Conservation (phyloP, 441 rosid genomes). For the Euphorbia corollata region DNA sequence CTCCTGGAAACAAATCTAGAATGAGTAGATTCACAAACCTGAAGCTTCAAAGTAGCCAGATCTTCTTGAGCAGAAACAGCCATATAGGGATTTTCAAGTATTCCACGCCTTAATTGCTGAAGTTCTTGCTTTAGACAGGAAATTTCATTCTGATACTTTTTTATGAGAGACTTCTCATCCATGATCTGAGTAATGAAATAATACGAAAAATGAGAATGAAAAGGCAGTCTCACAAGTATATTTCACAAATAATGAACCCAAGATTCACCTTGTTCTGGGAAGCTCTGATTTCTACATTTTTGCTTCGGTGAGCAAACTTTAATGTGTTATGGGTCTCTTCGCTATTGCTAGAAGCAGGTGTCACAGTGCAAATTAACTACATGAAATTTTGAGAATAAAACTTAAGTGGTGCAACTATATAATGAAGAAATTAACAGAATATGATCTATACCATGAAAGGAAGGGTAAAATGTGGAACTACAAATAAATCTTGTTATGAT, state of each 20-base stretch:
- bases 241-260: conserved; percentile 16
- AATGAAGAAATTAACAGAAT: conserved; percentile 1
- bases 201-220: conserved; percentile 14
- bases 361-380: conserved; percentile 88
- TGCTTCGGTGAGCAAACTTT: conserved; percentile 87
- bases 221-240: conserved; percentile 16
- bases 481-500: no score
- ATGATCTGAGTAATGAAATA: conserved; percentile 41
- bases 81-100: conserved; percentile 37
- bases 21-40: conserved; percentile 43
- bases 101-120: conserved; percentile 59
- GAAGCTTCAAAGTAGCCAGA: conserved; percentile 71
- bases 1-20: conserved; percentile 8
- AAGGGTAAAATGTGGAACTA: neutral
- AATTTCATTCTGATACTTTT: conserved; percentile 89
- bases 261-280: conserved; percentile 71
- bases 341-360: conserved; percentile 80
- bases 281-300: conserved; percentile 78
- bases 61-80: conserved; percentile 64
- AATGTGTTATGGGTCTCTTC: conserved; percentile 97
- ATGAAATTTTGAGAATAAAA: conserved; percentile 26
- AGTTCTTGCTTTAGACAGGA: conserved; percentile 73
- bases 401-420: conserved; percentile 17
- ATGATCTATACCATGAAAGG: neutral
- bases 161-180: conserved; percentile 93